Conservation (phyloP, 2,329 filamentous ascomycete species). For the Paraphoma sp. region DNA sequence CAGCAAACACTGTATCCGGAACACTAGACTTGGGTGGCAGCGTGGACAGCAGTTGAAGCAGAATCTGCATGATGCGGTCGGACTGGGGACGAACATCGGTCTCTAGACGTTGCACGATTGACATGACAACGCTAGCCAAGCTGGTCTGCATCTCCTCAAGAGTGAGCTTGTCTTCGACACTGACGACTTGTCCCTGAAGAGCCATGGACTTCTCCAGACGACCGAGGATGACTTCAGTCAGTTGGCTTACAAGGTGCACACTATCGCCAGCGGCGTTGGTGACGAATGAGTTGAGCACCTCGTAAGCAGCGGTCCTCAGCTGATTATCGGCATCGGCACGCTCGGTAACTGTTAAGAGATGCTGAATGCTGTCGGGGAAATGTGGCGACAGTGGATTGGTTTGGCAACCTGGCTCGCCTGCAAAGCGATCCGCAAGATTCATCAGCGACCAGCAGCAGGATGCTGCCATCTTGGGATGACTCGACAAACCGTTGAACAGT, state of each 20-base stretch:
- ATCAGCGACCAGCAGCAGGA: conserved; percentile 99
- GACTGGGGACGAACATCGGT: conserved; percentile 88
- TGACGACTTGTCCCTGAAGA: conserved; percentile 92
- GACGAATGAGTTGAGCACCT: conserved; percentile 94
- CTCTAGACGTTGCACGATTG: conserved; percentile 90
- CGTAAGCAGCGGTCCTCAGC: conserved; percentile 93
- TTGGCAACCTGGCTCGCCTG: conserved; percentile 79
- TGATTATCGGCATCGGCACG: conserved; percentile 83
- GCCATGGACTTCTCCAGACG: conserved; percentile 88
- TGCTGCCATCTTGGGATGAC: conserved; percentile 93
- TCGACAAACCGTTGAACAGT: conserved; percentile 87
- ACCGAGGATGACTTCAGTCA: conserved; percentile 89
- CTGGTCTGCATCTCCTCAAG: conserved; percentile 98
- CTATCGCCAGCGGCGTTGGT: conserved; percentile 89
- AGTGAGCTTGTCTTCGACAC: conserved; percentile 93
- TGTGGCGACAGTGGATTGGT: conserved; percentile 86
- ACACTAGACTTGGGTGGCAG: conserved; percentile 88
- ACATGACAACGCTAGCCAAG: conserved; percentile 86
- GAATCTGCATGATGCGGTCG: conserved; percentile 90
- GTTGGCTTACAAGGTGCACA: conserved; percentile 76
- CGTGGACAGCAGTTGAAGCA: conserved; percentile 79
- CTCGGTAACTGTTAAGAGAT: conserved; percentile 84
- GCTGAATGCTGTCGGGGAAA: conserved; percentile 90
- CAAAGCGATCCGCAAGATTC: conserved; percentile 96
- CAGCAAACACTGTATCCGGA: conserved; percentile 90